Evolutionary conservation across 768 basidiomycete species (phyloP), one percentile per base, ranked within the genome.

Genomic region (Russula compacta): DNA sequence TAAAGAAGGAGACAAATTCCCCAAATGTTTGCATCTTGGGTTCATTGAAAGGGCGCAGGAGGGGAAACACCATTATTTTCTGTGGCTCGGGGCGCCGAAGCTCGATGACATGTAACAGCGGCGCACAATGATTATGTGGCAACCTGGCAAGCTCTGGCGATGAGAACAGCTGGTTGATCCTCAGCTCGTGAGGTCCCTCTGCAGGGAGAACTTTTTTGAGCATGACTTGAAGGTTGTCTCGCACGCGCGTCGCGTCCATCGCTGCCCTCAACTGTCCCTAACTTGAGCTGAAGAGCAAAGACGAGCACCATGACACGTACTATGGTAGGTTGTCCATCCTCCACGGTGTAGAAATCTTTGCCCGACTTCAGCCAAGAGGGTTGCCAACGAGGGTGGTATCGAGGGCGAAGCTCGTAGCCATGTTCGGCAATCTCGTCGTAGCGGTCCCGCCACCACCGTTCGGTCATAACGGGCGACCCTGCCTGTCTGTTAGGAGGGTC

Each of bases 21-120:
- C 76, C 75, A 7, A 75, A 52, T 0, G 73, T 76, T 33, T 69
- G 60, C 38, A 77, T 73, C 0, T 46, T 65, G 0, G 75, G 75
- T 14, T 71, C 60, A 38, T 71, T 49, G 58, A 58, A 71, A 3
- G 15, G 38, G 1, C 70, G 66, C 15, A 75, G 53, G 10, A 72
- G 57, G 1, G 77, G 76, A 65, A 74, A 71, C 6, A 76, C 75
- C 15, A 78, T 56, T 5, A 71, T 24, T 19, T 44, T n/a, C 14
- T 40, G 8, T 55, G 48, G 21, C 65, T 61, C 17, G 29, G 19
- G 21, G 56, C 40, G 7, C 29, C 32, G 62, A 32, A 64, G 63
- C 17, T 63, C 43, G 2, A 72, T 44, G 7, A 69, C 56, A 2
- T 71, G 72, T 36, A 61, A 48, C 7, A 71, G 36, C 2, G 68